phyloP scores from a whole-genome alignment of 495 filamentous ascomycete genomes.

The Podospora bellae-mahoneyi region DNA sequence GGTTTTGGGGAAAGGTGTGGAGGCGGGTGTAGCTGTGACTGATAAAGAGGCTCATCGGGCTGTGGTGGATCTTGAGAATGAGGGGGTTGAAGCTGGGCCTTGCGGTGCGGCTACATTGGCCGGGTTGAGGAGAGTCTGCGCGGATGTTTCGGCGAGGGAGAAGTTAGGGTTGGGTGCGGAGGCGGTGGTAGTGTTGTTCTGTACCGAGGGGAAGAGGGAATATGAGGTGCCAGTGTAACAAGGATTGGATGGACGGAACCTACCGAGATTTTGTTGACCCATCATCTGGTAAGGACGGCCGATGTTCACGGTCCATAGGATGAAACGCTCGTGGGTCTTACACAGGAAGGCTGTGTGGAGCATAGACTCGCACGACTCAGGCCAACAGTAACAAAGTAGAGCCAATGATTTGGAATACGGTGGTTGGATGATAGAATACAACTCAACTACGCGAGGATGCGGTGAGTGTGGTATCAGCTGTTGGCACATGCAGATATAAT shows the following conservation, averaged over 20 bases:
- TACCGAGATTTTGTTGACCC: too few species aligned
- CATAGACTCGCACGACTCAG: neutral
- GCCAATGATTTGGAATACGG: neutral
- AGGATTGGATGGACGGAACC: neutral
- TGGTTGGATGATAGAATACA: neutral
- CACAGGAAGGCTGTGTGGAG: neutral
- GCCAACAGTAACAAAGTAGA: neutral
- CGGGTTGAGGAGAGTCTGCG: slow-evolving; percentile 48
- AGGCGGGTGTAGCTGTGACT: slow-evolving; percentile 55
- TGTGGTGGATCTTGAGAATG: slow-evolving; percentile 44
- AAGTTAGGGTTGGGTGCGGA: slow-evolving; percentile 38
- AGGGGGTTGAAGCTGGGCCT: slow-evolving; percentile 54
- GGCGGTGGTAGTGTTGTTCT: slow-evolving; percentile 50
- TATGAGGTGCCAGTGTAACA: slow-evolving; percentile 20
- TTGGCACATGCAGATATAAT: too few species aligned
- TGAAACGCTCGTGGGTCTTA: neutral
- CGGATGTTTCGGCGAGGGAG: neutral
- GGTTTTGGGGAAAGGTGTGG: slow-evolving; percentile 50
- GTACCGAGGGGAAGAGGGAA: slow-evolving; percentile 33
- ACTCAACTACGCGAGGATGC: neutral
- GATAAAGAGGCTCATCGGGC: slow-evolving; percentile 56
- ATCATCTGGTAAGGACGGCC: too few species aligned
- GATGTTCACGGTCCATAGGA: too few species aligned
- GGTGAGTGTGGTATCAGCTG: neutral
- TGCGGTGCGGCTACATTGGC: slow-evolving; percentile 62